Evolutionary conservation across 768 basidiomycete species (phyloP), one percentile per base, ranked within the genome.

Genomic region (Panellus pusillus): DNA sequence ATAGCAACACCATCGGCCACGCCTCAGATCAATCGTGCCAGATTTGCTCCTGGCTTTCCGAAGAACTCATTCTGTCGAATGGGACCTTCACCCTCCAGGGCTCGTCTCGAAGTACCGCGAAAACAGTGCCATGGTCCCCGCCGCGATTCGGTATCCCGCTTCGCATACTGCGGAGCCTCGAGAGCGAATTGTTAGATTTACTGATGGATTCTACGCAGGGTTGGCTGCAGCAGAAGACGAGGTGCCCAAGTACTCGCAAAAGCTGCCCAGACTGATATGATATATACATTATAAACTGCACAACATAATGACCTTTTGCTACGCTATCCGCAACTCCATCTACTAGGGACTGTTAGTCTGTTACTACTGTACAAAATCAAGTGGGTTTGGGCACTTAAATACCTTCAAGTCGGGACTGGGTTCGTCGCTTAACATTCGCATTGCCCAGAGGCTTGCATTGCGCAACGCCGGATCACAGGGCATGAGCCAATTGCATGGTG

Each of bases 31-130:
- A 28, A 3, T 36, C 53, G 7, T 54, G 53, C 28, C 53, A 48
- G n/a, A 44, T 54, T 15, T 54, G 53, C 32, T 44, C 18, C 36
- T 54, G 53, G 53, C 42, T 54, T 4, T 43, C 47, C 9, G 53
- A 54, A 49, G 53, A 54, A 20, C 28, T 54, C 9, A 12, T 20
- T 8, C 24, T 48, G 6, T 18, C 53, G 6, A 44, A 54, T 6
- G 53, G 47, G 43, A 19, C 18, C 18, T 54, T 54, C 37, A 49
- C 12, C 32, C 39, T 47, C 4, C 39, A 14, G 9, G 19, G 15
- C 13, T 41, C 39, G 4, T 45, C 46, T 14, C 32, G 32, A 35
- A 35, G 32, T 14, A 35, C 3, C n/a, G 52, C 31, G 40, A 53
- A 35, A 29, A 44, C 27, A 20, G 36, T 54, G 5, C 47, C 47